phyloP scores from a whole-genome alignment of 441 rosid genomes.

The Syzygium syzygioides region DNA sequence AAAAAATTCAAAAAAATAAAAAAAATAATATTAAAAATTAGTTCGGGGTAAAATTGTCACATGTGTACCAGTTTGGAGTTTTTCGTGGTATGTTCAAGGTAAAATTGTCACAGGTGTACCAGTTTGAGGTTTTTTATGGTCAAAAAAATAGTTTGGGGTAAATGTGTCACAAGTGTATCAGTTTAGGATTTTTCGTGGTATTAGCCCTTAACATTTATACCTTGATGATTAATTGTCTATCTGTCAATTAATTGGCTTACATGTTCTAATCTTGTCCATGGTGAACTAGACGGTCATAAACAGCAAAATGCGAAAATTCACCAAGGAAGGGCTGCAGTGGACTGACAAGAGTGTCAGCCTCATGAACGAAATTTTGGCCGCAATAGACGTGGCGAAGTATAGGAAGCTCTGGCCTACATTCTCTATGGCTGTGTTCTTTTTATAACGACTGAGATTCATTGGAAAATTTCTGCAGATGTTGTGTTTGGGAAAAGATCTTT shows the following conservation, averaged over 20 bases:
- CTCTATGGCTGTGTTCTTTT: not conserved
- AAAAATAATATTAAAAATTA: no score
- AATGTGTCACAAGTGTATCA: no score
- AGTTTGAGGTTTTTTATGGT: no score
- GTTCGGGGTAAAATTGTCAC: no score
- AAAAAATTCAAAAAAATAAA: no score
- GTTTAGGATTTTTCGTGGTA: no score
- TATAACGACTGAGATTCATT: not conserved
- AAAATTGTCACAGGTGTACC: no score
- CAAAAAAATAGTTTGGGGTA: no score
- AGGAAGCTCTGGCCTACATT: conserved; percentile 11
- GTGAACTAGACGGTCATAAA: conserved; percentile 4
- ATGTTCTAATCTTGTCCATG: not conserved
- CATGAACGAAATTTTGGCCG: conserved; percentile 17
- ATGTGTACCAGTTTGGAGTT: no score
- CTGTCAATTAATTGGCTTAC: not conserved
- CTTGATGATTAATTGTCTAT: not conserved
- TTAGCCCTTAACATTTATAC: no score
- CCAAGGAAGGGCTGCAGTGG: conserved; percentile 14
- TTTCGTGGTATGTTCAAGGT: no score
- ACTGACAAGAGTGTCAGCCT: conserved; percentile 17
- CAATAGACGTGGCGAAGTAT: conserved; percentile 59
- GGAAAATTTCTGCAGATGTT: conserved; percentile 52
- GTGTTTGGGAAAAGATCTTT: conserved; percentile 98
- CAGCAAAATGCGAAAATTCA: conserved; percentile 7